Base-by-base conservation (phyloP, 2,329 filamentous ascomycete species). In the Aspergillus fijiensis region DNA sequence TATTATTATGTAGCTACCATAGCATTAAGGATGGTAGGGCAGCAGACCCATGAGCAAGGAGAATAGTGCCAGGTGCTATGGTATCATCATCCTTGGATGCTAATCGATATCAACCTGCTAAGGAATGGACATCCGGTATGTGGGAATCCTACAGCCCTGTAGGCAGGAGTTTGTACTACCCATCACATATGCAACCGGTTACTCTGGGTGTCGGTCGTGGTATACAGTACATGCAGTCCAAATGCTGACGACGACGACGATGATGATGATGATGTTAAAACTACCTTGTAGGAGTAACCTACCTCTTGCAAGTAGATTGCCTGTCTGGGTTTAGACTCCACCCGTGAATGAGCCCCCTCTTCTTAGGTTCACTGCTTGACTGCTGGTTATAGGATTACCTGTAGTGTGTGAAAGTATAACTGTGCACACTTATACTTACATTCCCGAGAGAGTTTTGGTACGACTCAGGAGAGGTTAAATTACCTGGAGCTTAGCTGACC, bases 41-140 rank as follows among this genome's bases (percentile, higher is more conserved):
- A 35, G 33, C 14, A 12, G 33, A 25, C 25, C 42, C 6, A 47
- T 31, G 51, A 31, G 51, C 42, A 53, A 53, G 51, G 51, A 53
- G 35, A 42, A 39, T 33, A 23, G 33, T 27, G 21, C 35, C 51
- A 14, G 35, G 12, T 25, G 25, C 25, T 39, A 55, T 49, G 53
- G 53, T 23, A 55, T 49, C 42, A 45, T 19, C 53, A 42, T 61
- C 45, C 49, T 58, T 55, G 58, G 64, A 62, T 60, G 58, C 64
- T 58, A 65, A 65, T 63, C 55, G 62, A 60, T 63, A 54, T 59
- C 62, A 61, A 55, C 67, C 68, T 69, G 68, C 69, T 69, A 25
- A 14, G 52, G 58, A 59, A 56, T 59, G 58, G 31, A 56, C 52
- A 25, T 56, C 51, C 55, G 58, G 48, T 59, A 59, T 59, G 58